Evolutionary conservation across 352 stramenopile genomes (phyloP).

Genomic region (Globisporangium carolinianum): DNA sequence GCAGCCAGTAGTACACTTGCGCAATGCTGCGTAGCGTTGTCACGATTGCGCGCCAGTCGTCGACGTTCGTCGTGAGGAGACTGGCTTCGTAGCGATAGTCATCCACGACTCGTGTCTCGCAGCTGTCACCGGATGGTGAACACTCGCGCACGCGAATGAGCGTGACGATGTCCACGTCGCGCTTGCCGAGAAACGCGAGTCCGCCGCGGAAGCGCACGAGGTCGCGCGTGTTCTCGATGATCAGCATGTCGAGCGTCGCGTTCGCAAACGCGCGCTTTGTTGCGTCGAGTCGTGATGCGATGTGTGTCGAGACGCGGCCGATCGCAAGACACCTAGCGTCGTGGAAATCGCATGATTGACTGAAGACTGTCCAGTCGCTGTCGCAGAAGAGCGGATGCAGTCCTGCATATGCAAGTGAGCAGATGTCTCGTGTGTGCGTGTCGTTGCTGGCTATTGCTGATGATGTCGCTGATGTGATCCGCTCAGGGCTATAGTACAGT

Average conservation of each 20-base stretch:
- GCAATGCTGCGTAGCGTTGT: background rate
- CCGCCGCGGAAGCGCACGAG: background rate
- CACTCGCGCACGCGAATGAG: constrained; percentile 6
- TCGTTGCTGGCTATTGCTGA: background rate
- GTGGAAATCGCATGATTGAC: constrained; percentile 2
- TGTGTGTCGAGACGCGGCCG: background rate
- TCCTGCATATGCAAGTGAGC: too few species aligned
- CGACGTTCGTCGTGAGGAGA: too few species aligned
- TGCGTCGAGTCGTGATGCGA: background rate
- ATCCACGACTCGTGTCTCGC: background rate
- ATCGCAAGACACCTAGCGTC: constrained; percentile 6
- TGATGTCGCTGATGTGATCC: too few species aligned
- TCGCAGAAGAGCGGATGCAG: background rate
- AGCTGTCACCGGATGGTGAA: background rate
- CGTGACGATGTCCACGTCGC: too few species aligned
- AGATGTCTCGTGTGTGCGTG: background rate
- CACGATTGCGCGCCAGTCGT: too few species aligned
- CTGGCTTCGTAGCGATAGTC: constrained; percentile 11
- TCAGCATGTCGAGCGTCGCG: constrained; percentile 3
- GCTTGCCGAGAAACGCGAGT: constrained; percentile 6
- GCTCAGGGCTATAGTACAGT: constrained; percentile 1
- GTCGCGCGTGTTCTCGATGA: constrained; percentile 7
- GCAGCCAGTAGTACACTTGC: constrained; percentile 9
- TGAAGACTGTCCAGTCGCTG: constrained; percentile 1
- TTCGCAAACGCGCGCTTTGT: background rate